Evolutionary conservation across 176 grass and related monocot genomes (phyloP).

Genomic region (Otatea glauca): DNA sequence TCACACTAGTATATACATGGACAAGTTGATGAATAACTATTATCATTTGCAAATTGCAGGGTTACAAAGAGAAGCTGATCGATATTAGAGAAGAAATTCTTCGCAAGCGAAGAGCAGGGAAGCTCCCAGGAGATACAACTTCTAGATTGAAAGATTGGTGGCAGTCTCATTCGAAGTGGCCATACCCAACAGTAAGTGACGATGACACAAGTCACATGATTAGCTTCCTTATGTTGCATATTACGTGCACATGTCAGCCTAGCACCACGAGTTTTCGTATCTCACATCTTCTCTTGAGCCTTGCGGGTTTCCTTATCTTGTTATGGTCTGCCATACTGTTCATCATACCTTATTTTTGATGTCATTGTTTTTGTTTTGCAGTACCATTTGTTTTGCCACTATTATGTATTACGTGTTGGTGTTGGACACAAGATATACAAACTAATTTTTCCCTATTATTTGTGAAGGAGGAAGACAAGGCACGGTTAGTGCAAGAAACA

Average conservation of each 20-base stretch:
- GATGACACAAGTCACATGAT: neutral
- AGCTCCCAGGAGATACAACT: conserved; percentile 72
- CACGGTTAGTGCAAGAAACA: conserved; percentile 72
- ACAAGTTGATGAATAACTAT: neutral
- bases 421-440: neutral
- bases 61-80: conserved; percentile 73
- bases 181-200: conserved; percentile 67
- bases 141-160: conserved; percentile 75
- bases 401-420: neutral
- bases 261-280: neutral
- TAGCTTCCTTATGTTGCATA: conserved; percentile 3
- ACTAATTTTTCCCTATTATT: conserved; percentile 3
- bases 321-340: neutral
- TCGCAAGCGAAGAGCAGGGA: conserved; percentile 71
- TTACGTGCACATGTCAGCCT: conserved; percentile 10
- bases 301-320: neutral
- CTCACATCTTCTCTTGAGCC: neutral
- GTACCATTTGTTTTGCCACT: neutral
- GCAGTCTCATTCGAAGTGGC: conserved; percentile 78
- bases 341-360: neutral
- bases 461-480: conserved; percentile 74
- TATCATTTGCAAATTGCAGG: conserved; percentile 41
- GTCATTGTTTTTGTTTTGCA: neutral
- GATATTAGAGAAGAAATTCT: conserved; percentile 82
- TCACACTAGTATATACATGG: neutral